phyloP scores from a whole-genome alignment of 345 rosid species.

The Eutrema japonicum region DNA sequence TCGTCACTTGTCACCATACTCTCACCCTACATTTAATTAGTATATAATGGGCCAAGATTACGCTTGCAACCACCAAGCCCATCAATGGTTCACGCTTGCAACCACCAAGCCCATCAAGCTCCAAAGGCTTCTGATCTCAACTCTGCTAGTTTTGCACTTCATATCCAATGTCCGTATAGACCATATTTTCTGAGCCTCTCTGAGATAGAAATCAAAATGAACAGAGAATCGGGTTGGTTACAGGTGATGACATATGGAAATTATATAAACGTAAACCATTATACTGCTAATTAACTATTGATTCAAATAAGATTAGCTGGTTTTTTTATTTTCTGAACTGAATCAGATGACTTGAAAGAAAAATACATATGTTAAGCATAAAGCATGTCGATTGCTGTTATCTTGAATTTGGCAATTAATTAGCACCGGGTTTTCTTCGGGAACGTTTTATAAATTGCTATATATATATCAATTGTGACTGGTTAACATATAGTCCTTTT shows the following conservation, averaged over 20 bases:
- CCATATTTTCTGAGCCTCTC: neutral
- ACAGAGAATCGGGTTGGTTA: neutral
- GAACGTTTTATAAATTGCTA: neutral
- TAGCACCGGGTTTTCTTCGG: neutral
- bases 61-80: neutral
- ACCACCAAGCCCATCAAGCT: slow-evolving; percentile 1
- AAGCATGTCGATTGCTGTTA: neutral
- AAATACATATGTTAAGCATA: neutral
- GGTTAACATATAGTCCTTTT: neutral
- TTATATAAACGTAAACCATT: neutral
- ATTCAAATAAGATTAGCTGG: too few species aligned
- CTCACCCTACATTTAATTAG: neutral
- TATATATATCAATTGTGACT: neutral
- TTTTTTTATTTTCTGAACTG: too few species aligned
- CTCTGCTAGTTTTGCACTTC: neutral
- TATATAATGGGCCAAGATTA: neutral
- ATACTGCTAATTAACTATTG: neutral
- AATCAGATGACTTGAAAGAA: too few species aligned
- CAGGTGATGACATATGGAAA: neutral
- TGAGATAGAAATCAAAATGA: neutral
- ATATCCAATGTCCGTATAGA: neutral
- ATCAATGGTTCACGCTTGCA: slow-evolving; percentile 1
- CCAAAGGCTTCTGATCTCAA: neutral
- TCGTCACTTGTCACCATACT: neutral
- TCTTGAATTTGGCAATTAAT: neutral